Evolutionary conservation across 257 asterid species (phyloP), one percentile per base, ranked within the genome.

Genomic region (Solanum pimpinellifolium): DNA sequence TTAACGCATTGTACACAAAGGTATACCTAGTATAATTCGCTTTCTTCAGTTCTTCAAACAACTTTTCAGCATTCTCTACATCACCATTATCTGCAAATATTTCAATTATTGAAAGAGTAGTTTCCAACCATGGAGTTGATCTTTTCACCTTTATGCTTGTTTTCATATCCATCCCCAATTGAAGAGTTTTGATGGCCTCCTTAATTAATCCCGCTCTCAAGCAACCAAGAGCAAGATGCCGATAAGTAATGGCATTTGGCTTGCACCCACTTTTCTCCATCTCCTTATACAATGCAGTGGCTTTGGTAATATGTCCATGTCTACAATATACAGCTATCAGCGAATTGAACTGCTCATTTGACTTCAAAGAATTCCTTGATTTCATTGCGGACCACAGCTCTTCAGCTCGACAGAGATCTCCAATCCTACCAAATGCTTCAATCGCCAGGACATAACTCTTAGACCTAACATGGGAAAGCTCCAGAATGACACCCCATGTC

Each of bases 221-320:
- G 90, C 98, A 94, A 76, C 99, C 98, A 14, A 94, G 93, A 23
- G 97, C 95, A 35, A 97, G 98, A 91, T 93, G 98, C 84, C 98
- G 86, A 83, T 91, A 90, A 12, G 98, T 95, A 31, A 94, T 94
- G 65, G 96, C 93, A 92, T 97, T 95, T 37, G 98, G 95, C 88
- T 89, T 95, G 91, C 95, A 93, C 81, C 95, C 96, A 74, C 87
- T 88, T 81, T 89, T 90, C 90, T 91, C 97, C 98, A 95, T 94
- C 75, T 95, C 98, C 92, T 92, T 95, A 75, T 94, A 97, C 27
- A 95, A 59, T 44, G 91, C 91, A 3, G 98, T 95, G 52, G 98
- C 98, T 93, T 93, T 97, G 49, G 96, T 92, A 85, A 94, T 87
- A 14, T 92, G 82, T 44, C 97, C 98, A 31, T 94, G 94, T 85